Evolutionary conservation across 768 basidiomycete genomes (phyloP), one percentile per base, ranked within the genome.

Genomic region (Mrakia hoshinonis): DNA sequence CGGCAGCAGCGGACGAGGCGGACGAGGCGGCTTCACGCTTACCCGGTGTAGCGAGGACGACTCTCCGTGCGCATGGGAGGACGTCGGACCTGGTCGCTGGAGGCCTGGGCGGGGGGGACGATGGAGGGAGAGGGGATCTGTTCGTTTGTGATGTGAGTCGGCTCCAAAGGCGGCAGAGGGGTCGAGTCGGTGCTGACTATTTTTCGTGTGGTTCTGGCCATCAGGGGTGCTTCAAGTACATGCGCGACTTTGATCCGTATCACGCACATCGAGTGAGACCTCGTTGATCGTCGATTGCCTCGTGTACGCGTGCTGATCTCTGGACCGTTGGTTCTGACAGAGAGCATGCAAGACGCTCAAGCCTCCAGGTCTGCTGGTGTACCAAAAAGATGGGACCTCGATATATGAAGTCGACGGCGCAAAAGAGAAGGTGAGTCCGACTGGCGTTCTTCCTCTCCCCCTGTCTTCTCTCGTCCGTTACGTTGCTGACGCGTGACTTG

Each of bases 341-440:
- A 88, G 84, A 78, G 83, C 82, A 48, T 95, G 93, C 76, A 83
- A 82, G 7, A 76, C 83, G 62, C 84, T 81, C 55, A 85, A 86
- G 76, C 95, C 95, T 1, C 95, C 95, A 0, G 95, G 95, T 4
- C 81, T 84, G 60, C 90, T 89, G 77, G 92, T 98, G 9, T 99
- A 97, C 77, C 87, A 93, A 74, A 83, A 89, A 46, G 93, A 91
- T 0, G 89, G 89, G 7, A 89, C 90, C 78, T 87, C 85, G 0
- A 94, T 99, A 51, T 97, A 92, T 90, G 93, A 97, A 80, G 89
- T 99, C 2, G 93, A 99, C 77, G 95, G 93, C 1, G 87, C 88
- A 0, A 83, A 84, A 70, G 73, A 68, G 83, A 93, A 92, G 82
- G 93, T 90, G 73, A 64, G 82, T 39, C 13, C 4, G n/a, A n/a